Percentiles rank a stretch among this genome's conserved stretches.
Conservation (phyloP, 805 yeast species). For the Candida bentonensis region DNA sequence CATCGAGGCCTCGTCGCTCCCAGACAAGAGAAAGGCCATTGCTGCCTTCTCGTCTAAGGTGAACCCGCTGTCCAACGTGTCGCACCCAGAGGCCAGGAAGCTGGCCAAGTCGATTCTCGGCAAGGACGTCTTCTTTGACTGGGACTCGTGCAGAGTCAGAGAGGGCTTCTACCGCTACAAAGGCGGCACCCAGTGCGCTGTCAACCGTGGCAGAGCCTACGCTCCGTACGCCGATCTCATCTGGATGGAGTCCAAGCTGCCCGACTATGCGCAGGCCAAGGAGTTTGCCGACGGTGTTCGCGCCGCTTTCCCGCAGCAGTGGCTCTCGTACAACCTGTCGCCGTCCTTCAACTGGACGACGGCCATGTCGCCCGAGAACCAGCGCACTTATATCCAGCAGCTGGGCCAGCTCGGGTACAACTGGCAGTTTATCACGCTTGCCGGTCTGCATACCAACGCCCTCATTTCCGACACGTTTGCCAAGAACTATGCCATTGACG, state of each 20-base stretch:
- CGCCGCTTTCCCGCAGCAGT: conserved; percentile 68
- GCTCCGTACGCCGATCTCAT: conserved; percentile 91
- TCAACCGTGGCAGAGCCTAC: conserved; percentile 89
- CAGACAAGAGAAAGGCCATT: conserved; percentile 51
- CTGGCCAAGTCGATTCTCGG: conserved; percentile 67
- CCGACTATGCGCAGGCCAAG: conserved; percentile 85
- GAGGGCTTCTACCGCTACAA: conserved; percentile 94
- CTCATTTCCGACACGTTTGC: conserved; percentile 80
- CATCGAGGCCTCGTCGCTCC: conserved; percentile 44
- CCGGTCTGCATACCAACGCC: conserved; percentile 93
- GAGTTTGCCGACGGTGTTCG: conserved; percentile 90
- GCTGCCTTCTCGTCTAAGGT: conserved; percentile 52
- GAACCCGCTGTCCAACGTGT: conserved; percentile 59
- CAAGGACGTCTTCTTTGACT: conserved; percentile 74
- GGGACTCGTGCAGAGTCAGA: conserved; percentile 91
- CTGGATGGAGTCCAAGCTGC: conserved; percentile 97
- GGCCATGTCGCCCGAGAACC: conserved; percentile 79
- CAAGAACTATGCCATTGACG: conserved; percentile 59
- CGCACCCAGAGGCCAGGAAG: conserved; percentile 67
- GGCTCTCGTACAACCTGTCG: conserved; percentile 93
- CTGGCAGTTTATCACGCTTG: conserved; percentile 96
- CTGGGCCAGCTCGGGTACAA: conserved; percentile 81
- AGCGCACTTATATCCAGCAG: conserved; percentile 78
- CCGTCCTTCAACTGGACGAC: conserved; percentile 97
- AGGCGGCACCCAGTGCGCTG: conserved; percentile 96